phyloP scores from a whole-genome alignment of 495 filamentous ascomycete species.

The Penicillium fimorum region DNA sequence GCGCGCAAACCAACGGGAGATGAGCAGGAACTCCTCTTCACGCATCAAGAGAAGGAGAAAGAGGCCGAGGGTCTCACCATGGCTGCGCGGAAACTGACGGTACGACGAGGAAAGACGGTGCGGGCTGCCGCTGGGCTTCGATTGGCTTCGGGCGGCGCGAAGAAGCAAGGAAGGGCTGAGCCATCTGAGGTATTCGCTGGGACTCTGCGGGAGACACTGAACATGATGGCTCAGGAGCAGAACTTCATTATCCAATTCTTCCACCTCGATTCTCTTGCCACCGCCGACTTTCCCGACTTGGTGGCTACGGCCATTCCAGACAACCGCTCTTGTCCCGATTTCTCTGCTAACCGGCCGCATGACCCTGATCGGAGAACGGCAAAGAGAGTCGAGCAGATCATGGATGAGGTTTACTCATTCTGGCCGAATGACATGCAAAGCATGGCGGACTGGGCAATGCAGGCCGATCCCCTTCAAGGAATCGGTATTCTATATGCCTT shows the following conservation, averaged over 20 bases:
- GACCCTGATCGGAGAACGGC: constrained; percentile 84
- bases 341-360: constrained; percentile 68
- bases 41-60: constrained; percentile 78
- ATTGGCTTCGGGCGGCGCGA: constrained; percentile 52
- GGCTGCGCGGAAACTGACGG: constrained; percentile 85
- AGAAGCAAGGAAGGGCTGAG: constrained; percentile 65
- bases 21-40: constrained; percentile 87
- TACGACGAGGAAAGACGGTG: constrained; percentile 84
- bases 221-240: constrained; percentile 83
- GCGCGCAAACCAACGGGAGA: constrained; percentile 76
- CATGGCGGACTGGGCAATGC: constrained; percentile 79
- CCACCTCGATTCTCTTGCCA: constrained; percentile 75
- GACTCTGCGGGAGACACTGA: constrained; percentile 72
- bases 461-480: constrained; percentile 83
- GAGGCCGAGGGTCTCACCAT: constrained; percentile 64
- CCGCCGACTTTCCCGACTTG: constrained; percentile 76
- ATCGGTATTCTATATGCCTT: constrained; percentile 82
- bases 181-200: constrained; percentile 83
- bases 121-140: constrained; percentile 64
- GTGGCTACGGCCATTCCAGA: constrained; percentile 64
- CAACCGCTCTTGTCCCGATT: constrained; percentile 63
- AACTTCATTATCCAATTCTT: constrained; percentile 95
- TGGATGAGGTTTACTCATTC: constrained; percentile 84
- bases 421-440: constrained; percentile 75
- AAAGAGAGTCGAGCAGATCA: constrained; percentile 71